phyloP scores from a whole-genome alignment of 768 basidiomycete genomes.

The Gloeophyllum trabeum region DNA sequence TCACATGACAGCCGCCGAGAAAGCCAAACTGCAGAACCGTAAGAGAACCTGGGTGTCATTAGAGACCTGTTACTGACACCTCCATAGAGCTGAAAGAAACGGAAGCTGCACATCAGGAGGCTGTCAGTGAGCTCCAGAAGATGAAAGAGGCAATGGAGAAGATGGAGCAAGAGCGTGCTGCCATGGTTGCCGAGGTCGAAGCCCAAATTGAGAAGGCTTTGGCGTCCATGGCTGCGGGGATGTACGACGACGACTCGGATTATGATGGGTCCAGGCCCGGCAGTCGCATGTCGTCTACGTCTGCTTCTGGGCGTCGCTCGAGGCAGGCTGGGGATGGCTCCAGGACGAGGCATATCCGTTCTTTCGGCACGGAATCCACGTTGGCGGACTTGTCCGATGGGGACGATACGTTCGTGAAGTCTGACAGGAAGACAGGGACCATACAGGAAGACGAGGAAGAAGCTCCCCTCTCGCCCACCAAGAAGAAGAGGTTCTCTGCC shows the following conservation, averaged over 20 bases:
- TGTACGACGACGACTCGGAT: slow-evolving; percentile 57
- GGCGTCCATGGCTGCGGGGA: slow-evolving; percentile 74
- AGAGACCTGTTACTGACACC: slow-evolving; percentile 2
- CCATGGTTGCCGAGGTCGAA: slow-evolving; percentile 90
- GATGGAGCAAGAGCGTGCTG: slow-evolving; percentile 80
- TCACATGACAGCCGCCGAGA: slow-evolving; percentile 68
- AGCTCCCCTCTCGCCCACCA: slow-evolving; percentile 25
- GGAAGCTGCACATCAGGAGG: slow-evolving; percentile 71
- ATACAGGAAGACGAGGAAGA: slow-evolving; percentile 51
- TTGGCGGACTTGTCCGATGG: slow-evolving; percentile 57
- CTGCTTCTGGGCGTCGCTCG: slow-evolving; percentile 38
- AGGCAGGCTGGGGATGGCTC: slow-evolving; percentile 50
- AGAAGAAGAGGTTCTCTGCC: slow-evolving; percentile 72
- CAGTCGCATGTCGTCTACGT: slow-evolving; percentile 49
- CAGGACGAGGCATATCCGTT: slow-evolving; percentile 40
- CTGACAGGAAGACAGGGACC: slow-evolving; percentile 36
- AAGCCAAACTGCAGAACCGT: slow-evolving; percentile 70
- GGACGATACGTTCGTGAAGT: slow-evolving; percentile 19
- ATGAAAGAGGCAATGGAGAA: slow-evolving; percentile 82
- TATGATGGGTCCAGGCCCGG: slow-evolving; percentile 58
- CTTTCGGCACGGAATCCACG: slow-evolving; percentile 72
- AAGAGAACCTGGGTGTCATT: slow-evolving; percentile 1
- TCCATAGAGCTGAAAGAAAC: slow-evolving; percentile 70
- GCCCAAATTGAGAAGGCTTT: slow-evolving; percentile 84
- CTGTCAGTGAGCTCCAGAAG: slow-evolving; percentile 65